Evolutionary conservation across 305 asterid species (phyloP), one percentile per base, ranked within the genome.

Genomic region (Fraxinus nigra): DNA sequence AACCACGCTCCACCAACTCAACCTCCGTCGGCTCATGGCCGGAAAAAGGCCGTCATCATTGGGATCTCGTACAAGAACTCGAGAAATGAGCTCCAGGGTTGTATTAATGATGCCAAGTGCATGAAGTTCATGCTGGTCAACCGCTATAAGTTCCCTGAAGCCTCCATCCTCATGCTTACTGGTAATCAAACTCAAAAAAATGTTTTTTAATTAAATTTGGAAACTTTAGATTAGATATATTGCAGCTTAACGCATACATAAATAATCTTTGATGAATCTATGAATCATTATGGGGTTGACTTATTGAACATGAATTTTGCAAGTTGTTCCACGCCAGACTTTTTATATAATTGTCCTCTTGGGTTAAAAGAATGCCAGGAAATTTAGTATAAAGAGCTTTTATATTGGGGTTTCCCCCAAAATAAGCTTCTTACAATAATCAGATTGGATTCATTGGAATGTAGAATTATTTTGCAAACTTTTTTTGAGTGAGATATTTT

Each of bases 21-120:
- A 35, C 88, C 84, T 6, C 90, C 91, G 6, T 32, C 87, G 0
- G 84, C 48, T 16, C 87, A 83, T 18, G 97, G 95, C 20, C 88
- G 92, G 79, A 93, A 95, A 88, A 91, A 89, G 51, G 99, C 99
- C 18, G 91, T 93, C 90, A 92, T 95, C 75, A 78, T 90, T 22
- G 98, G 99, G 84, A 92, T 95, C 70, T 87, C 97, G 48, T 95
- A 92, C 75, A 85, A 35, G 85, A 84, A 81, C 74, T 48, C 98
- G 0, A 86, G 30, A 78, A 78, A 88, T 16, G 95, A 93, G 86
- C 93, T 95, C 18, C 90, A 92, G 37, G 99, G 99, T 11, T 93
- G 99, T 13, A 87, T 95, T 32, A 95, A 93, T 80, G 98, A 95
- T 84, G 97, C 98, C 2, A 92, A 87, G 85, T 94, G 98, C 79